Percentiles rank a stretch among this genome's conserved stretches.
Evolutionary conservation across 768 basidiomycete species (phyloP).

Genomic region (Panus rudis): DNA sequence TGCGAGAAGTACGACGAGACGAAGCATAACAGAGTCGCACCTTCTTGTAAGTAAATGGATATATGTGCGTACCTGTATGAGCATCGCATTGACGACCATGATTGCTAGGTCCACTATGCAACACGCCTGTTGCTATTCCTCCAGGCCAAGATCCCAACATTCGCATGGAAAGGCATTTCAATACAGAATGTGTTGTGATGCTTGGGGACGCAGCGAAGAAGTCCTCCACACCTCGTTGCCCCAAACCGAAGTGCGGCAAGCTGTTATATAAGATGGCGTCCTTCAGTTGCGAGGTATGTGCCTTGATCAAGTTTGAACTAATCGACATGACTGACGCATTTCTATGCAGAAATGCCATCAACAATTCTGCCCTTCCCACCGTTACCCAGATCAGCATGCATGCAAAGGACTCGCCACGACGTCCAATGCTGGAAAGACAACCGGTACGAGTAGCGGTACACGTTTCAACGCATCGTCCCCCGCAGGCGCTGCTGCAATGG

Average conservation of each 20-base stretch:
- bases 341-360: constrained; percentile 52
- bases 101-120: constrained; percentile 64
- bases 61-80: background rate
- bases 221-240: constrained; percentile 51
- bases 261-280: constrained; percentile 63
- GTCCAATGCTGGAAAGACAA: constrained; percentile 12
- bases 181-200: constrained; percentile 57
- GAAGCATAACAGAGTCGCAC: constrained; percentile 69
- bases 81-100: background rate
- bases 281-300: constrained; percentile 66
- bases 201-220: constrained; percentile 49
- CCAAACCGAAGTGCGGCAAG: constrained; percentile 60
- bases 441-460: constrained; percentile 14
- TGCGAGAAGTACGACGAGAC: constrained; percentile 67
- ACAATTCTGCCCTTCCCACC: constrained; percentile 73
- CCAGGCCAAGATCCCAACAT: constrained; percentile 75
- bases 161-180: constrained; percentile 74
- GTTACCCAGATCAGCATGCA: constrained; percentile 68
- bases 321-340: background rate
- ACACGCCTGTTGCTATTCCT: constrained; percentile 65
- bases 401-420: constrained; percentile 29
- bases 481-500: constrained; percentile 27
- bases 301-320: background rate
- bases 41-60: constrained; percentile 49
- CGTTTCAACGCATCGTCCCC: constrained; percentile 7